Conservation (phyloP, 176 grass and related monocot genomes). For the Juncus effusus region DNA sequence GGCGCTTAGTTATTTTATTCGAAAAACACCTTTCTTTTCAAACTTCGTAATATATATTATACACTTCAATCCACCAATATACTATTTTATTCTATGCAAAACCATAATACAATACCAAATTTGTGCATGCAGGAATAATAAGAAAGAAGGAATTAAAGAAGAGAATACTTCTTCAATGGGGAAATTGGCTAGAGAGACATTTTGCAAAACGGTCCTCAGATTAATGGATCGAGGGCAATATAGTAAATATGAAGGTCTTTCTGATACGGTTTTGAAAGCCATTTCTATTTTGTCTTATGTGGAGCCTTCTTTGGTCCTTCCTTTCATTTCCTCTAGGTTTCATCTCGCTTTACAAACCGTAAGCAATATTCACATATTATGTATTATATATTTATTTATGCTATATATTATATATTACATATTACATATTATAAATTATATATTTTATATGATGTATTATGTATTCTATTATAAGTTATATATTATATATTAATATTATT, state of each 20-base stretch:
- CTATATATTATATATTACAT: too few species aligned
- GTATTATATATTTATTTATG: too few species aligned
- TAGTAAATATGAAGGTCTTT: slow-evolving; percentile 82
- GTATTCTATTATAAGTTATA: slow-evolving; percentile 4
- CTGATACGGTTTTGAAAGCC: slow-evolving; percentile 74
- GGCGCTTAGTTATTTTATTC: slow-evolving; percentile 64
- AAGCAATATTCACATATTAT: slow-evolving; percentile 24
- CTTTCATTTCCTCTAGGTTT: slow-evolving; percentile 85
- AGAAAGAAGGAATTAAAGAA: slow-evolving; percentile 32
- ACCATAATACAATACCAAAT: too few species aligned
- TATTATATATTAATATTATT: background rate
- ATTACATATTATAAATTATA: background rate
- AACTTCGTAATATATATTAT: slow-evolving; percentile 36
- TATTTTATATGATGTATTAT: background rate
- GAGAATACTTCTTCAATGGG: slow-evolving; percentile 38
- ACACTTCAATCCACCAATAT: too few species aligned
- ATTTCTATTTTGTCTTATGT: slow-evolving; percentile 88
- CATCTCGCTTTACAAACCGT: slow-evolving; percentile 82
- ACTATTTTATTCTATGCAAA: slow-evolving; percentile 20
- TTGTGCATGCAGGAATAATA: slow-evolving; percentile 22
- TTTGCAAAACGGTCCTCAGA: slow-evolving; percentile 74
- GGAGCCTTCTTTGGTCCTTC: slow-evolving; percentile 83
- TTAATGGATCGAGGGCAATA: slow-evolving; percentile 92
- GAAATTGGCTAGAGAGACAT: slow-evolving; percentile 55
- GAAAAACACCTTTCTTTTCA: slow-evolving; percentile 75